phyloP scores from a whole-genome alignment of 2,329 filamentous ascomycete genomes.

The Colletotrichum orchidophilum region DNA sequence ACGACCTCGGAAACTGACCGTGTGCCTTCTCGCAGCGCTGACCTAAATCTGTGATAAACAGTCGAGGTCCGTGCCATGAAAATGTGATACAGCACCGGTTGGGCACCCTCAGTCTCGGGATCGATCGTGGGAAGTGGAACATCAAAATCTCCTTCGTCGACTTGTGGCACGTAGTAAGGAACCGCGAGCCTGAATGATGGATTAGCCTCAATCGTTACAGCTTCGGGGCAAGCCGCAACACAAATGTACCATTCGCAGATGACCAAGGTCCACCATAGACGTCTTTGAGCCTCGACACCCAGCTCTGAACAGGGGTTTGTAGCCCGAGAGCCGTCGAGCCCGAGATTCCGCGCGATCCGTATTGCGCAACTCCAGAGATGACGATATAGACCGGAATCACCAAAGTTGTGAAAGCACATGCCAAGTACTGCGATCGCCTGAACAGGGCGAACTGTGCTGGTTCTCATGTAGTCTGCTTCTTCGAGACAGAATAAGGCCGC shows the following conservation, averaged over 20 bases:
- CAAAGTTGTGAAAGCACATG: slow-evolving; percentile 34
- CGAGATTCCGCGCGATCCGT: slow-evolving; percentile 28
- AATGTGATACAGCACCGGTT: slow-evolving; percentile 25
- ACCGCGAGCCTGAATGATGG: slow-evolving; percentile 9
- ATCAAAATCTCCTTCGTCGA: slow-evolving; percentile 16
- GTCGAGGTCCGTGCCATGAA: slow-evolving; percentile 29
- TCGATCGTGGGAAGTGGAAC: slow-evolving; percentile 12
- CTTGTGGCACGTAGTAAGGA: slow-evolving; percentile 17
- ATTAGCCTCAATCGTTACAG: neutral
- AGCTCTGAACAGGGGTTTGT: neutral
- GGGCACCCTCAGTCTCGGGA: neutral
- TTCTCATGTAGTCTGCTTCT: slow-evolving; percentile 31
- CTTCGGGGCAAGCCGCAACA: too few relatives aligned
- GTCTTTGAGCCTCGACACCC: slow-evolving; percentile 7
- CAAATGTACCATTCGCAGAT: slow-evolving; percentile 27
- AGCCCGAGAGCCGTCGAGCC: slow-evolving; percentile 7
- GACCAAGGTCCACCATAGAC: slow-evolving; percentile 30
- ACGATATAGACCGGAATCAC: slow-evolving; percentile 22
- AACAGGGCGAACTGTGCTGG: slow-evolving; percentile 18
- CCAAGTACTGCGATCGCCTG: slow-evolving; percentile 36
- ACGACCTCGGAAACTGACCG: slow-evolving; percentile 6
- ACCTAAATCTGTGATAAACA: slow-evolving; percentile 25
- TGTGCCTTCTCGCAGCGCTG: neutral
- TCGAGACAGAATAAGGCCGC: slow-evolving; percentile 33
- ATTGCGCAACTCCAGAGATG: slow-evolving; percentile 34